Evolutionary conservation across 2,329 filamentous ascomycete genomes (phyloP).

Genomic region (Juglanconis sp.): DNA sequence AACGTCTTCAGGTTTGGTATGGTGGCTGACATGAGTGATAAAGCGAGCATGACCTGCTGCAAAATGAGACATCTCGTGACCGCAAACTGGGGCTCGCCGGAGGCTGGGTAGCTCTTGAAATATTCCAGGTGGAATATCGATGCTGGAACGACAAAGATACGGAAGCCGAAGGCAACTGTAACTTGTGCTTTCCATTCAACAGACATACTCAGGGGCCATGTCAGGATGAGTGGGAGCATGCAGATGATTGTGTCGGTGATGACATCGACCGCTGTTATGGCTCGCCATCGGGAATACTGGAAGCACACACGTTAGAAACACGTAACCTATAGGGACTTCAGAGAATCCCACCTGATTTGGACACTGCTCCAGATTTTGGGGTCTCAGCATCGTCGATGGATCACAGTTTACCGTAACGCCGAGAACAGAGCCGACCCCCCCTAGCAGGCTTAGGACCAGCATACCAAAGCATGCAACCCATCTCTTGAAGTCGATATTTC

Average conservation of each 20-base stretch:
- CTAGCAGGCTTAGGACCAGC: background rate
- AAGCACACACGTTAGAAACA: background rate
- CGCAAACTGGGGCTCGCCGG: slow-evolving; percentile 17
- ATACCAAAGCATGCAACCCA: background rate
- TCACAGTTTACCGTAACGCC: background rate
- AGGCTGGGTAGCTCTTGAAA: slow-evolving; percentile 2
- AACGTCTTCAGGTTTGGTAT: slow-evolving; percentile 23
- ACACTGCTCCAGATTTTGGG: background rate
- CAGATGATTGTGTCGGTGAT: slow-evolving; percentile 19
- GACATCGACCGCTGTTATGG: slow-evolving; percentile 13
- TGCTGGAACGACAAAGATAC: slow-evolving; percentile 18
- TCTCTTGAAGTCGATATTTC: background rate
- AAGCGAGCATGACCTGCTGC: slow-evolving; percentile 19
- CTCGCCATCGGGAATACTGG: slow-evolving; percentile 7
- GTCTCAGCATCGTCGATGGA: background rate
- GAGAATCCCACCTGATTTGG: background rate
- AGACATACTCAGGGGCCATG: slow-evolving; percentile 19
- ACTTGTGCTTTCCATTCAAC: slow-evolving; percentile 17
- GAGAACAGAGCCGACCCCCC: background rate
- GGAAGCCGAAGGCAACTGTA: slow-evolving; percentile 21
- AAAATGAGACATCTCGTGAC: slow-evolving; percentile 18
- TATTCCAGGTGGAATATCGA: slow-evolving; percentile 15
- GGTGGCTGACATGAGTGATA: slow-evolving; percentile 22
- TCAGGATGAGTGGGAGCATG: slow-evolving; percentile 16
- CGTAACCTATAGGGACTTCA: no score